Evolutionary conservation across 305 asterid species (phyloP), one percentile per base, ranked within the genome.

Genomic region (Fraxinus baroniana): DNA sequence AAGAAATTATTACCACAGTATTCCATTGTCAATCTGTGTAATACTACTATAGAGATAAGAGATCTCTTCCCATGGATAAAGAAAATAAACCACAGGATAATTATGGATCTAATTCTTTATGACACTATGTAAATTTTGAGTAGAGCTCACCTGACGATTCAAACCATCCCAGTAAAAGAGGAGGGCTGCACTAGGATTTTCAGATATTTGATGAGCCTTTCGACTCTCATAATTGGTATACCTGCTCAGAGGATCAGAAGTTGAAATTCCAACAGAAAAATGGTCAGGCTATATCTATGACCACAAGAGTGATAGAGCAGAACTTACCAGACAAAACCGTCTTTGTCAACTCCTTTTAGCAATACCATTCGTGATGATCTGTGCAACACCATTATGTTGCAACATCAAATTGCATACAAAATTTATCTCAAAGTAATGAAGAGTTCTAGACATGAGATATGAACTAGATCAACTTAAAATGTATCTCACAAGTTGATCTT

Each of bases 341-440:
- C 91, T 83, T 85, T 85, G 92, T 90, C 95, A 78, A 93, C 72
- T 80, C 97, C 96, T 89, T 94, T 95, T 87, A 94, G 94, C 88
- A 95, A 90, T 60, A 95, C 98, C 90, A 95, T 91, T 88, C 98
- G 88, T 68, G 97, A 95, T 30, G 98, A 93, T 76, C 98, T 95
- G 92, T 83, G 71, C 82, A 81, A 77, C 74, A 66, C 6, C 74
- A 66, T 24, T 66, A 60, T 12, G 35, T 22, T 62, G 22, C 71
- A 55, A 78, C 55, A 78, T 37, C 33, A 84, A 52, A 30, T 6
- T 66, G 37, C 36, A 28, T 15, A 32, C 39, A 44, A 39, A 35
- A 78, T 71, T 52, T 60, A 62, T 60, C 78, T 37, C 49, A 28
- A 18, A 86, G 36, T 24, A 55, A 33, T 71, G 30, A 24, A 37